Base-by-base conservation (phyloP, 106 monocot species). In the Dioscorea alata region DNA sequence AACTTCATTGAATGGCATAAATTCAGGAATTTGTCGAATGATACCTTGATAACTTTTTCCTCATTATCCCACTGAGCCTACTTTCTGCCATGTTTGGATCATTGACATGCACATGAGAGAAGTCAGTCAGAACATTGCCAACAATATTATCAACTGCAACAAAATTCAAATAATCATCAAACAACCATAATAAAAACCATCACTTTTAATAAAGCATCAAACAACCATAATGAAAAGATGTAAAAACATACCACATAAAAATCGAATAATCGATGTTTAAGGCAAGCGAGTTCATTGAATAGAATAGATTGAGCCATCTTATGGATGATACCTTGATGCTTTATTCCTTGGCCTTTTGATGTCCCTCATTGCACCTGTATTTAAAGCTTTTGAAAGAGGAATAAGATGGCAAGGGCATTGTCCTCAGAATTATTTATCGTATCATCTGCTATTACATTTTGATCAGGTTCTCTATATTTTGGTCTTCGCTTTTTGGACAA, bases 21-120 rank as follows among this genome's bases (percentile, higher is more conserved):
- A 42, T 42, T 42, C 1, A 42, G 42, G 10, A 8, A 42, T 42
- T 42, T 42, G 42, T 6, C 6, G 42, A 42, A 24, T n/a, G 4
- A 63, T 76, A 76, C 76, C 76, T 70, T 63, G 49, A 18, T 64
- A 8, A 49, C 49, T 64, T 76, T 48, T 64, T 76, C 59, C 70
- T 70, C 32, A 23, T 73, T 32, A 28, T 63, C 24, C 58, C 33
- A 12, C 7, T 48, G 31, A 8, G 42, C 1, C 42, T 42, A 42
- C 42, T 42, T 42, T 42, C 42, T 42, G 42, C 5, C 0, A 5
- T 42, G 6, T 42, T 54, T 18, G 54, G 19, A 54, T 54, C 19
- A 5, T 54, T 15, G 54, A 16, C 54, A 54, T 16, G 54, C 13
- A 5, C 54, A 54, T 18, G 15, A 54, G 54, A 54, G 9, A 54